Percentiles rank a stretch among this genome's conserved stretches.
Conservation (phyloP, 2,329 filamentous ascomycete species). For the Davidsoniella neocaledoniae region DNA sequence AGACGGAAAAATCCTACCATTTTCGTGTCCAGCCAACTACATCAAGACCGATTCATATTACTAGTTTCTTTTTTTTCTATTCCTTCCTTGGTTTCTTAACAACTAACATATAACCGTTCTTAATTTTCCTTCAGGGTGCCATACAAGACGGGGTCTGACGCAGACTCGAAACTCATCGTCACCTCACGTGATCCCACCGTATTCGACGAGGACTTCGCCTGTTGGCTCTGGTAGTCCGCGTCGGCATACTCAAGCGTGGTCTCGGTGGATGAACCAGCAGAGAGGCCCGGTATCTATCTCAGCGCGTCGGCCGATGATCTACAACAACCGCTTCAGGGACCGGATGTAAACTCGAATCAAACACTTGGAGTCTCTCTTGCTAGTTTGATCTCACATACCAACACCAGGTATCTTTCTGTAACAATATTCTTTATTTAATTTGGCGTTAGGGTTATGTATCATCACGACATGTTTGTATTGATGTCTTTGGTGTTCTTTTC, state of each 20-base stretch:
- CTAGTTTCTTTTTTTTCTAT: no score
- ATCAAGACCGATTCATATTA: not conserved
- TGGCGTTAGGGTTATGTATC: not conserved
- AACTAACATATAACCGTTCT: no score
- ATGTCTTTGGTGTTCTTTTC: slow-evolving; percentile 1
- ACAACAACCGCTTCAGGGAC: slow-evolving; percentile 3
- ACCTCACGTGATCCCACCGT: no score
- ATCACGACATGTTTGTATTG: not conserved
- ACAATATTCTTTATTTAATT: not conserved
- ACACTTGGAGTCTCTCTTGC: not conserved
- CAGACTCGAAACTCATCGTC: no score
- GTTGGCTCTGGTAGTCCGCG: not conserved
- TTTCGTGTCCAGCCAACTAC: not conserved
- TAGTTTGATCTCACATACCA: not conserved
- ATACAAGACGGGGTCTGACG: no score
- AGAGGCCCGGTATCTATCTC: slow-evolving; percentile 4
- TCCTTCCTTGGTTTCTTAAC: no score
- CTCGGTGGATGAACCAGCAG: slow-evolving; percentile 13
- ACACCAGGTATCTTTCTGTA: not conserved
- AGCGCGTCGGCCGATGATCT: no score
- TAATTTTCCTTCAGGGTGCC: no score
- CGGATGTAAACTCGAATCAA: not conserved
- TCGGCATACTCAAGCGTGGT: slow-evolving; percentile 11
- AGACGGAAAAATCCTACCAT: no score
- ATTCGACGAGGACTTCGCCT: no score